These are phyloP conservation scores for Pythium chondricola DNA, from an alignment of 352 stramenopile species.

Conservation along the genomic window DNA sequence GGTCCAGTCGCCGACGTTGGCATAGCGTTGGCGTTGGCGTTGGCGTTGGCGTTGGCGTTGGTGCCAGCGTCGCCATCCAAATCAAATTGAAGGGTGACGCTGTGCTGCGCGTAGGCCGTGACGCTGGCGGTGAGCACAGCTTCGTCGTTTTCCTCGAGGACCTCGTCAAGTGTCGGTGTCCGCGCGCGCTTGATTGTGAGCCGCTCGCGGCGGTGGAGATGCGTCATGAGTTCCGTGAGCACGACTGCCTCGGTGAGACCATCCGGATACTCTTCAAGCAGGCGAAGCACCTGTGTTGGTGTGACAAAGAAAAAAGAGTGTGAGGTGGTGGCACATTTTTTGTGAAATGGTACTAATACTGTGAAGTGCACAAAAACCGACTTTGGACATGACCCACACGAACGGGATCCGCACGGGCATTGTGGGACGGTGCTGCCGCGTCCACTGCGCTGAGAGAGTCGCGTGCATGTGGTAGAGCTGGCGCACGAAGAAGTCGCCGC, in stretches of 20 bases:
- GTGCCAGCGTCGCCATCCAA: conserved; percentile 2
- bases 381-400: conserved; percentile 52
- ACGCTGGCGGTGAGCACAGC: conserved; percentile 32
- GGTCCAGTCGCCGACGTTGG: background rate
- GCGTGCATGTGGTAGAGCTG: conserved; percentile 37
- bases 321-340: background rate
- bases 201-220: conserved; percentile 29
- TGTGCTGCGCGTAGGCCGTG: conserved; percentile 27
- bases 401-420: conserved; percentile 30
- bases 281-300: conserved; percentile 32
- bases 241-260: conserved; percentile 58
- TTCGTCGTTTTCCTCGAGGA: conserved; percentile 37
- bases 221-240: conserved; percentile 48
- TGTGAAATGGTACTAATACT: no score
- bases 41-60: conserved; percentile 19
- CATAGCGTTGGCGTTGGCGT: conserved; percentile 1
- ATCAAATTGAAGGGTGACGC: conserved; percentile 28
- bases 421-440: conserved; percentile 19
- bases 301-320: conserved; percentile 1
- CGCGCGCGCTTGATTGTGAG: conserved; percentile 9
- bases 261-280: conserved; percentile 63
- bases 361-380: no score
- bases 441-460: conserved; percentile 35
- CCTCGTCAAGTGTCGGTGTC: conserved; percentile 13
- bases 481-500: conserved; percentile 36